Conservation (phyloP, 2,329 filamentous ascomycete species). For the Xylariaceae sp. region DNA sequence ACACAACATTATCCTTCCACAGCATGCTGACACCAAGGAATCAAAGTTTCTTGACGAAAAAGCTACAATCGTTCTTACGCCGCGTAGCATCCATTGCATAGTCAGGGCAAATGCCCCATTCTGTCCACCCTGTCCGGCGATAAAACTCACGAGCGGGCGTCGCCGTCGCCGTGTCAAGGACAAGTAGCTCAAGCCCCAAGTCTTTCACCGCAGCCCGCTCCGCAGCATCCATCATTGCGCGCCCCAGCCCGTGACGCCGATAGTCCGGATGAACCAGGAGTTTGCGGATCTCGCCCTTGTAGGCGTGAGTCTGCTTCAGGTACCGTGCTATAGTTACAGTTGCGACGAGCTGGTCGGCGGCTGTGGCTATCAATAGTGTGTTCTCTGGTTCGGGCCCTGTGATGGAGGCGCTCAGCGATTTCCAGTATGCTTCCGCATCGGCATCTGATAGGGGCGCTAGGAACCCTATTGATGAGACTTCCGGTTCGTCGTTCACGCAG, state of each 20-base stretch:
- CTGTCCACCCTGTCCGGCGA: constrained; percentile 21
- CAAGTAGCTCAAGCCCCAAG: constrained; percentile 21
- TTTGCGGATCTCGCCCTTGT: constrained; percentile 27
- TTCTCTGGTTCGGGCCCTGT: background rate
- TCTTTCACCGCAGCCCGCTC: constrained; percentile 18
- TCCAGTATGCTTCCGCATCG: constrained; percentile 22
- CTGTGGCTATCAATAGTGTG: constrained; percentile 3
- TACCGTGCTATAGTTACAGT: constrained; percentile 21
- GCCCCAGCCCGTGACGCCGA: constrained; percentile 21
- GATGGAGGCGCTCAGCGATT: constrained; percentile 17
- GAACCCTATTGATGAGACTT: constrained; percentile 27
- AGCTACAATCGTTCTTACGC: background rate
- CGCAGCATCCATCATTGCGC: constrained; percentile 21
- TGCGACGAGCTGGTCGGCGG: constrained; percentile 14
- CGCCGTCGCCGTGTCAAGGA: constrained; percentile 25
- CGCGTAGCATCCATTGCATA: background rate
- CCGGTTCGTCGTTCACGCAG: constrained; percentile 28
- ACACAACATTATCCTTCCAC: no score
- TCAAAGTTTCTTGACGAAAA: background rate
- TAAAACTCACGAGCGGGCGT: constrained; percentile 27
- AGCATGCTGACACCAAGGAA: no score
- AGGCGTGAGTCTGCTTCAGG: constrained; percentile 25
- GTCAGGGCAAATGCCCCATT: constrained; percentile 27
- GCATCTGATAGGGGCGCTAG: constrained; percentile 25
- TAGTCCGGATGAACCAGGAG: constrained; percentile 24